Conservation (phyloP, 2,329 filamentous ascomycete species). For the Claviceps citrina region DNA sequence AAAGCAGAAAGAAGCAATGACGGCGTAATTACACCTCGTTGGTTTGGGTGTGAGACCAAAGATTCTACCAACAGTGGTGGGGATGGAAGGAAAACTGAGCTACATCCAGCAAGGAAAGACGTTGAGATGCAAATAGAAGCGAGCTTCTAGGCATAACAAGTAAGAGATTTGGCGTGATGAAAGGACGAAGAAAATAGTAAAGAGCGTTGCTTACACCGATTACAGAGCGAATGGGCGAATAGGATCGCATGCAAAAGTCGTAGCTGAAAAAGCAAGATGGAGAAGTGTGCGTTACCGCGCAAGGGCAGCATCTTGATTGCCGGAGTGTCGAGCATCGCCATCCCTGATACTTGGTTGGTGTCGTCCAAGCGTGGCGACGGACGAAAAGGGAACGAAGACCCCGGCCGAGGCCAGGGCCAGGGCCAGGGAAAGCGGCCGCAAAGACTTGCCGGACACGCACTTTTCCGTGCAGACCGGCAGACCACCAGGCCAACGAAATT, state of each 20-base stretch:
- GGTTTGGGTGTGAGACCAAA: background rate
- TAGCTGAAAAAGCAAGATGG: too few relatives aligned
- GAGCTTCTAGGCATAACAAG: background rate
- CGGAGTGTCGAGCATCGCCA: background rate
- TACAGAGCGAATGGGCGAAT: background rate
- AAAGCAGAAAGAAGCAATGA: slow-evolving; percentile 1
- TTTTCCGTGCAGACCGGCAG: slow-evolving; percentile 1
- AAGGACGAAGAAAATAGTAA: background rate
- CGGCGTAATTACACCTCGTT: background rate
- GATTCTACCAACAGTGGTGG: background rate
- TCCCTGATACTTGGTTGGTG: slow-evolving; percentile 1
- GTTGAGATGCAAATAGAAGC: background rate
- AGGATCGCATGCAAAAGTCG: background rate
- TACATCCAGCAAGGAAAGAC: background rate
- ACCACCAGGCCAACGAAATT: background rate
- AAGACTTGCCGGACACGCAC: background rate
- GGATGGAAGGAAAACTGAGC: background rate
- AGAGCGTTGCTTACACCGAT: background rate
- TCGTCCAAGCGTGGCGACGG: slow-evolving; percentile 2
- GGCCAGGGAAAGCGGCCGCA: slow-evolving; percentile 1
- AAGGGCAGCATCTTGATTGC: background rate
- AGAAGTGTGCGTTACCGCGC: too few relatives aligned
- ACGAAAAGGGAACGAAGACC: background rate
- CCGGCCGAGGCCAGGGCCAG: slow-evolving; percentile 2
- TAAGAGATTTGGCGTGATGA: background rate